Conservation (phyloP, 2,329 filamentous ascomycete genomes). For the Exophiala xenobiotica region DNA sequence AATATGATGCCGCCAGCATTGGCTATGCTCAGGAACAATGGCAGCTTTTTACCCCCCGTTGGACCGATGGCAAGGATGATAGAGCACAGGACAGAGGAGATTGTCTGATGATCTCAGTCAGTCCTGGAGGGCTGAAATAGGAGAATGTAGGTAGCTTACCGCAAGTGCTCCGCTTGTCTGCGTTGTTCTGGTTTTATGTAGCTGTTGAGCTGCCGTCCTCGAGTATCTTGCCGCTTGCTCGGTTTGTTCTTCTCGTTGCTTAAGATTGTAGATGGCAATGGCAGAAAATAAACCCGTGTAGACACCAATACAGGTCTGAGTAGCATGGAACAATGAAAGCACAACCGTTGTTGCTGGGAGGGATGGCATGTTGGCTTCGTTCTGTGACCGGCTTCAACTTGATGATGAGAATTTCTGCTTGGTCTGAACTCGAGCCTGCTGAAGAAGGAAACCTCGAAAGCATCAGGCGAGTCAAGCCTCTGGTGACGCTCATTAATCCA, state of each 20-base stretch:
- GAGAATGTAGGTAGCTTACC: constrained; percentile 11
- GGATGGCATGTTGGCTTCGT: not conserved
- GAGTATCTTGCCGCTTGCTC: constrained; percentile 24
- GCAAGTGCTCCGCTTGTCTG: constrained; percentile 23
- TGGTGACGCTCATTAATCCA: no score
- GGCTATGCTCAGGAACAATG: constrained; percentile 17
- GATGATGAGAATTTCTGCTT: not conserved
- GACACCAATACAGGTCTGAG: constrained; percentile 15
- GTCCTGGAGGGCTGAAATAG: not conserved
- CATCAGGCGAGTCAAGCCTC: no score
- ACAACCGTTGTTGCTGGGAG: constrained; percentile 8
- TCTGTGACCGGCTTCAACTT: not conserved
- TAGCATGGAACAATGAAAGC: constrained; percentile 19
- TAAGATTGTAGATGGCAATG: constrained; percentile 25
- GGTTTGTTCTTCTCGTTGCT: constrained; percentile 21
- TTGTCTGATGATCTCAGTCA: constrained; percentile 3
- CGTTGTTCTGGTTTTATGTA: constrained; percentile 27
- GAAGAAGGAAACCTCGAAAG: no score
- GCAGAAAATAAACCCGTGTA: constrained; percentile 18
- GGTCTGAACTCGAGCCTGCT: not conserved
- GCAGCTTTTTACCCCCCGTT: constrained; percentile 7
- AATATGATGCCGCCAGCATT: constrained; percentile 17
- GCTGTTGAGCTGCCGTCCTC: constrained; percentile 16
- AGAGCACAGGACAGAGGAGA: constrained; percentile 16
- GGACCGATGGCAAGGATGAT: constrained; percentile 13